Conservation (phyloP, 2,329 filamentous ascomycete species). For the Aschersonia sp. region DNA sequence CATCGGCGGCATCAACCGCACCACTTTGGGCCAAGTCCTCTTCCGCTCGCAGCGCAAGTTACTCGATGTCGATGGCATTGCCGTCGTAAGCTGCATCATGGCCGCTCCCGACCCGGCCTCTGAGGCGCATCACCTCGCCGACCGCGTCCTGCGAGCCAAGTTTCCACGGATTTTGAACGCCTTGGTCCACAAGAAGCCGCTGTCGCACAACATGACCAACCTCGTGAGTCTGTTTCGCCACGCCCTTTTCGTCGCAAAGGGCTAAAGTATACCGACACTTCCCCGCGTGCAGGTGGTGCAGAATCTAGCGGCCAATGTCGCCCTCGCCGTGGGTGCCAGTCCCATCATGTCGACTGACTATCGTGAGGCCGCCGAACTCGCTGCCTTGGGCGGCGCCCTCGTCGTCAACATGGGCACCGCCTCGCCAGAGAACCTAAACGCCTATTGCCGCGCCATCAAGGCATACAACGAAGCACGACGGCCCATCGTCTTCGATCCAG, state of each 20-base stretch:
- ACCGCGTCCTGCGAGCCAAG: slow-evolving; percentile 32
- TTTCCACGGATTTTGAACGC: slow-evolving; percentile 36
- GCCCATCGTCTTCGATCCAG: slow-evolving; percentile 76
- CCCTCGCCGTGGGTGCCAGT: slow-evolving; percentile 68
- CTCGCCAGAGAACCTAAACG: slow-evolving; percentile 56
- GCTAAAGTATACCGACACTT: neutral
- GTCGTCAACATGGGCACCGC: slow-evolving; percentile 94
- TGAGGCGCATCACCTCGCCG: slow-evolving; percentile 43
- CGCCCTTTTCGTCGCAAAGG: no score
- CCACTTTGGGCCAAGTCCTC: slow-evolving; percentile 63
- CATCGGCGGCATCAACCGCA: slow-evolving; percentile 76
- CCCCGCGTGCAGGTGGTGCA: slow-evolving; percentile 49
- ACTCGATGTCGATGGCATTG: slow-evolving; percentile 67
- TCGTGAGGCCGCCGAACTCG: slow-evolving; percentile 70
- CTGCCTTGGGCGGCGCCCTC: slow-evolving; percentile 60
- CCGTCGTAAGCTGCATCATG: slow-evolving; percentile 82
- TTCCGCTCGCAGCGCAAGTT: slow-evolving; percentile 34
- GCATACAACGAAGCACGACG: slow-evolving; percentile 70
- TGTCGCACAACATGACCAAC: slow-evolving; percentile 97
- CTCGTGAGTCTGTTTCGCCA: slow-evolving; percentile 29
- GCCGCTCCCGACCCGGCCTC: slow-evolving; percentile 51
- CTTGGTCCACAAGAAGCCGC: slow-evolving; percentile 49
- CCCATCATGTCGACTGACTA: slow-evolving; percentile 92
- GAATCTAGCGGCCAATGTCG: slow-evolving; percentile 87
- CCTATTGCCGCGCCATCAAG: slow-evolving; percentile 58